phyloP scores from a whole-genome alignment of 306 rosid genomes.

The Potentilla sterilis region DNA sequence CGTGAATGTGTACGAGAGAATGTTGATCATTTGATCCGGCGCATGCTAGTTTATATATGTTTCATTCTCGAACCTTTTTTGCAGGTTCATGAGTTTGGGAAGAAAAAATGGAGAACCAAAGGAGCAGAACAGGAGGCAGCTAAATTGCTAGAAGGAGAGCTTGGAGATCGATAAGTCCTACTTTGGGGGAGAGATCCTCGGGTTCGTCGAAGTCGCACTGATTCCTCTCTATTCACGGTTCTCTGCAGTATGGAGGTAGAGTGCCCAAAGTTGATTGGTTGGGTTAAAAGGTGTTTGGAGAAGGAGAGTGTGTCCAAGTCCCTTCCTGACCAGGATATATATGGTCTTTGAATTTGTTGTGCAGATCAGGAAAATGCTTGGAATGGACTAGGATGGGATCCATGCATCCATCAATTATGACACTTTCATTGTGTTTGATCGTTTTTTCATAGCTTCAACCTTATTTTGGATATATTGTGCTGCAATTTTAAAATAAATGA shows the following conservation, averaged over 20 bases:
- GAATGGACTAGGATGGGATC: slow-evolving; percentile 12
- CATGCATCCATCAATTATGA: background rate
- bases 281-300: slow-evolving; percentile 16
- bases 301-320: slow-evolving; percentile 25
- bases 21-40: too few species aligned
- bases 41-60: too few species aligned
- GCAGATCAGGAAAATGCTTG: slow-evolving; percentile 15
- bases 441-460: background rate
- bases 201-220: slow-evolving; percentile 26
- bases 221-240: slow-evolving; percentile 20
- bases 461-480: too few species aligned
- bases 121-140: too few species aligned
- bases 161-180: slow-evolving; percentile 29
- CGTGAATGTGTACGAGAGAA: too few species aligned
- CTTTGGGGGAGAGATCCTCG: slow-evolving; percentile 27
- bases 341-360: slow-evolving; percentile 18
- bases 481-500: too few species aligned
- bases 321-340: slow-evolving; percentile 32
- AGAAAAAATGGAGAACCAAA: too few species aligned
- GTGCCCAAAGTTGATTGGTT: slow-evolving; percentile 17
- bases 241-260: slow-evolving; percentile 4
- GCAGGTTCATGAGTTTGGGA: too few species aligned
- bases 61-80: too few species aligned
- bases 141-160: slow-evolving; percentile 6
- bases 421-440: background rate